Evolutionary conservation across 192 early-diverging fungal species (phyloP).

Genomic region (Coemansia sp.): DNA sequence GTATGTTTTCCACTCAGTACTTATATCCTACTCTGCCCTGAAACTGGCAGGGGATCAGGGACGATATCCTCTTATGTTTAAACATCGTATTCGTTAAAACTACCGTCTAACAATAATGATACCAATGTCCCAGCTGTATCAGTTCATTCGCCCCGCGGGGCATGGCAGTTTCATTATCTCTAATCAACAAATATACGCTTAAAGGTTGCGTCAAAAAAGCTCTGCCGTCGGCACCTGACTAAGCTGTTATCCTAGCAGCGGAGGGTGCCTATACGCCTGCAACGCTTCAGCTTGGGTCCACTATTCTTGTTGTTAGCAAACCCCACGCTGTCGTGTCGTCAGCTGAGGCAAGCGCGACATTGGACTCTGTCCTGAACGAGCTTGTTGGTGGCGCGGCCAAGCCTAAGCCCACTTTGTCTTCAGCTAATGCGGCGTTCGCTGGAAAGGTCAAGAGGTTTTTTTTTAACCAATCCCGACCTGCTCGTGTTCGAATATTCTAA

Average conservation of each 20-base stretch:
- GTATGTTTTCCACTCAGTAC: no score
- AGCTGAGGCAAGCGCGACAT: constrained; percentile 13
- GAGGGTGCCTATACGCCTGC: constrained; percentile 52
- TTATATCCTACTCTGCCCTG: no score
- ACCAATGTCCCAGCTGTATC: no score
- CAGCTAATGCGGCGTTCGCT: constrained; percentile 20
- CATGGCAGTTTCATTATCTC: no score
- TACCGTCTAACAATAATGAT: no score
- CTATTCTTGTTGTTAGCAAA: constrained; percentile 66
- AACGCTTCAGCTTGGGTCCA: constrained; percentile 56
- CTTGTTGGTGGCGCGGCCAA: constrained; percentile 17
- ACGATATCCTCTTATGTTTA: no score
- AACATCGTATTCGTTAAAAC: no score
- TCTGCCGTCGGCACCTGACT: neutral
- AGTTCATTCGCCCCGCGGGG: no score
- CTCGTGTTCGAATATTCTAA: constrained; percentile 18
- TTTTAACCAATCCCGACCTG: constrained; percentile 46
- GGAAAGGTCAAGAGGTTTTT: constrained; percentile 36
- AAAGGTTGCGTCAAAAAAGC: constrained; percentile 14
- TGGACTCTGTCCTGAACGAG: constrained; percentile 35
- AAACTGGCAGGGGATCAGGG: no score
- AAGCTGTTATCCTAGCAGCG: constrained; percentile 20
- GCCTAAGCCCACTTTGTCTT: neutral
- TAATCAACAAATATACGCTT: no score
- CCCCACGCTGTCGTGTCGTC: constrained; percentile 27